Evolutionary conservation across 177 flowering plant species (phyloP), one percentile per base, ranked within the genome.

Genomic region (Tripterygium wilfordii): DNA sequence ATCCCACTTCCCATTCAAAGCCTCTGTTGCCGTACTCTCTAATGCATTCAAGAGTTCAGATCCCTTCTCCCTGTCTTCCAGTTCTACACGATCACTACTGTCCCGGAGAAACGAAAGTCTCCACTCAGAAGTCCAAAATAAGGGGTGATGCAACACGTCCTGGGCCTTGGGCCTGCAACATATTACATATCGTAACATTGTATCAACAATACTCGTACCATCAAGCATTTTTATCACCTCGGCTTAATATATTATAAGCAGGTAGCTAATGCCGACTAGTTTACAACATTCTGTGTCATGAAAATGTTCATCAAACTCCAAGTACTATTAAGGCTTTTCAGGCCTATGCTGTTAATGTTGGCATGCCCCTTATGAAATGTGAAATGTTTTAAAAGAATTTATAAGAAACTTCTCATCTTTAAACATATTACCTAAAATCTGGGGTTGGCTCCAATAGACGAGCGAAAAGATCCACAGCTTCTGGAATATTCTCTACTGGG

Each of bases 71-170:
- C 88, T 62, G 43, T 84, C 89, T 62, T 87, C 95, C 49, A 79
- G 20, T 65, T 94, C 96, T 25, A 94, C 76, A 59, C 95, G 65
- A 52, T 94, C 97, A 65, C 97, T 87, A 19, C 76, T 60, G 39
- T 89, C 97, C 45, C 84, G 89, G 49, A 92, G 83, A 64, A 94
- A 94, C 1, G 92, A 76, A 23, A 94, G 70, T 26, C 92, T 80
- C 54, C 19, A 78, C 68, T 83, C 86, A 35, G 89, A 65, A 54
- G 37, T 66, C 99, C 97, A 86, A 57, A 94, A 85, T n/a, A 94
- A 42, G 26, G 97, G 97, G 72, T 89, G 97, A 45, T 60, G 49
- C 63, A 86, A 33, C 15, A 87, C 83, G 45, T 83, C 82, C 20
- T 20, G 8, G 31, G 95, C 89, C 51, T 51, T 83, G 29, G 88